Evolutionary conservation across 2,329 filamentous ascomycete genomes (phyloP).

Genomic region (Endocalyx cinctus): DNA sequence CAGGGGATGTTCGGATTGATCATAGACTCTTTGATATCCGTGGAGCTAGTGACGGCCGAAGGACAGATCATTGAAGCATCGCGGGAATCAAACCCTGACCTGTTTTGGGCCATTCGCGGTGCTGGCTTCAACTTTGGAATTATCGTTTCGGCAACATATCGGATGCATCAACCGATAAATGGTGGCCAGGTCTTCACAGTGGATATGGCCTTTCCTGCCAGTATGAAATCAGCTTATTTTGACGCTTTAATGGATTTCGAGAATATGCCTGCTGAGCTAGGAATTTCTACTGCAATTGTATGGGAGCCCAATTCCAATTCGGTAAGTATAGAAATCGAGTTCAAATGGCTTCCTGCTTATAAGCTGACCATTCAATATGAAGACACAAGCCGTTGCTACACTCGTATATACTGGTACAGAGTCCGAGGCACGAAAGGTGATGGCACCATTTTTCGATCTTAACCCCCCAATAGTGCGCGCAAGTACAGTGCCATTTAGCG

Average conservation of each 20-base stretch:
- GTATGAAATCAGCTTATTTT: slow-evolving; percentile 4
- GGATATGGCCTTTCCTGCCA: slow-evolving; percentile 7
- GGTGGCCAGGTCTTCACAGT: slow-evolving; percentile 9
- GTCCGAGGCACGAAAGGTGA: slow-evolving; percentile 2
- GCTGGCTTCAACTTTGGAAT: slow-evolving; percentile 19
- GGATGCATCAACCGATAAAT: slow-evolving; percentile 6
- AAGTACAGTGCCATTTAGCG: slow-evolving; percentile 3
- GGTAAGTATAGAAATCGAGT: slow-evolving; percentile 2
- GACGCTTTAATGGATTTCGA: slow-evolving; percentile 3
- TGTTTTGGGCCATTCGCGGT: slow-evolving; percentile 20
- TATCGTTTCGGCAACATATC: slow-evolving; percentile 14
- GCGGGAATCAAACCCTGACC: slow-evolving; percentile 6
- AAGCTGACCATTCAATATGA: slow-evolving; percentile 2
- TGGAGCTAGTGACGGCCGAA: slow-evolving; percentile 11
- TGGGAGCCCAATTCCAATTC: slow-evolving; percentile 6
- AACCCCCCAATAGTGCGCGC: slow-evolving; percentile 2
- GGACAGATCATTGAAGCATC: slow-evolving; percentile 12
- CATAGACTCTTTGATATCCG: slow-evolving; percentile 13
- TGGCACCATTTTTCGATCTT: slow-evolving; percentile 11
- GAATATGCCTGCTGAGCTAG: slow-evolving; percentile 6
- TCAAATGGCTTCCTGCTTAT: slow-evolving; percentile 1
- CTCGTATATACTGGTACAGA: slow-evolving; percentile 13
- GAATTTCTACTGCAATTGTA: slow-evolving; percentile 2
- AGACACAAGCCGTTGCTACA: slow-evolving; percentile 11
- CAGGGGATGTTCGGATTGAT: slow-evolving; percentile 13